Evolutionary conservation across 2,329 filamentous ascomycete genomes (phyloP), one percentile per base, ranked within the genome.

Genomic region (Trichoderma cornu-damae): DNA sequence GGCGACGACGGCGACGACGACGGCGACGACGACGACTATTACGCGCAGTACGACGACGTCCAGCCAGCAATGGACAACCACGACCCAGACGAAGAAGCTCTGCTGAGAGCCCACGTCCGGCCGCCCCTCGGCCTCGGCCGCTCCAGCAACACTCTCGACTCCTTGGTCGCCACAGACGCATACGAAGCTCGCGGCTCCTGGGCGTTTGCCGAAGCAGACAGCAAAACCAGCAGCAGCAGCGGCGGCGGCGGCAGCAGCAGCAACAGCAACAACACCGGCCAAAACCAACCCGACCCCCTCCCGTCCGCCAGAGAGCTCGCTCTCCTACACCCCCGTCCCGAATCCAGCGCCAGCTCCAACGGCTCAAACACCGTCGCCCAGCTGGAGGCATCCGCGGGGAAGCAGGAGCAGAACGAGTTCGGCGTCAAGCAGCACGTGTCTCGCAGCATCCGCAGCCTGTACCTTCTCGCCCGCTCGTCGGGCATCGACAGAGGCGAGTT

Each of bases 61-160:
- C 89, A 93, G 68, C 88, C 89, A 2, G 88, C 88, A 30, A 84
- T 93, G 77, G 89, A 93, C 70, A 84, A 83, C 57, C 85, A 92
- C 68, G 88, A 92, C 63, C 88, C 88, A n/a, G 87, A 90, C 64
- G 88, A 90, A 72, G 85, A 77, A 57, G 73, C 65, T 2, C 63
- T 63, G 50, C 22, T 63, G 51, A 42, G 40, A 35, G 65, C 69
- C 43, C 65, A 69, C 32, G 64, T 69, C 57, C 62, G 72, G 16
- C 70, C 71, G 6, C 74, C 74, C 3, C 65, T 63, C n/a, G 67
- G 60, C 47, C 62, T 69, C 30, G 60, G 59, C 37, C 63, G 53
- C 16, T 44, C 58, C 9, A 40, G 37, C 16, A 51, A 50, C 12
- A 28, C 44, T 4, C 9, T 38, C 4, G 67, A 63, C 40, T 59